Conservation (phyloP, 768 basidiomycete species). For the Bullera alba region DNA sequence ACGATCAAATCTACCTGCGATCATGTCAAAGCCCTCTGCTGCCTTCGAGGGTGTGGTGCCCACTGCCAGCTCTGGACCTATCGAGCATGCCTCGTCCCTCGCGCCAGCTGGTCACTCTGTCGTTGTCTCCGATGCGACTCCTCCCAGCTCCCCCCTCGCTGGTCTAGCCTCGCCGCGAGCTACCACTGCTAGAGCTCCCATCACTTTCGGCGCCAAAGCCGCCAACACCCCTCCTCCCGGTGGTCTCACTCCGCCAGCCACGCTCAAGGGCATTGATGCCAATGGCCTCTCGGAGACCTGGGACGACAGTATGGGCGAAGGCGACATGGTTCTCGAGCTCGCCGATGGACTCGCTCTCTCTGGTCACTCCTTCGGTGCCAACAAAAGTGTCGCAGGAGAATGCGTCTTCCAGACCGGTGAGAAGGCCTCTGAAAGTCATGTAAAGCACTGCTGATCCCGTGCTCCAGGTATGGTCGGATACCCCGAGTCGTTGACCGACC, state of each 20-base stretch:
- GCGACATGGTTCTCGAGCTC: constrained; percentile 68
- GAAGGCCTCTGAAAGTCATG: constrained; percentile 26
- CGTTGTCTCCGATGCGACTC: constrained; percentile 22
- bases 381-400: constrained; percentile 90
- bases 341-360: constrained; percentile 79
- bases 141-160: constrained; percentile 19
- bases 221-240: constrained; percentile 19
- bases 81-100: constrained; percentile 17
- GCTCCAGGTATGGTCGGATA: constrained; percentile 94
- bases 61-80: constrained; percentile 18
- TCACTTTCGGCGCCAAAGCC: constrained; percentile 20
- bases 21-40: constrained; percentile 2
- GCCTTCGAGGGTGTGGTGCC: constrained; percentile 35
- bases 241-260: constrained; percentile 42
- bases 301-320: constrained; percentile 37
- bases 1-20: too few relatives aligned
- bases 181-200: constrained; percentile 3
- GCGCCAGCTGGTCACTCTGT: constrained; percentile 25
- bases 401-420: constrained; percentile 99
- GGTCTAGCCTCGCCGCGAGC: constrained; percentile 9
- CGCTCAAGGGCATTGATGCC: constrained; percentile 38
- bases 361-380: constrained; percentile 89
- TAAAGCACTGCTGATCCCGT: constrained; percentile 5
- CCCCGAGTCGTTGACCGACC: constrained; percentile 94
- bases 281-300: constrained; percentile 28